Base-by-base conservation (phyloP, 345 rosid species). In the Gossypium mustelinum region DNA sequence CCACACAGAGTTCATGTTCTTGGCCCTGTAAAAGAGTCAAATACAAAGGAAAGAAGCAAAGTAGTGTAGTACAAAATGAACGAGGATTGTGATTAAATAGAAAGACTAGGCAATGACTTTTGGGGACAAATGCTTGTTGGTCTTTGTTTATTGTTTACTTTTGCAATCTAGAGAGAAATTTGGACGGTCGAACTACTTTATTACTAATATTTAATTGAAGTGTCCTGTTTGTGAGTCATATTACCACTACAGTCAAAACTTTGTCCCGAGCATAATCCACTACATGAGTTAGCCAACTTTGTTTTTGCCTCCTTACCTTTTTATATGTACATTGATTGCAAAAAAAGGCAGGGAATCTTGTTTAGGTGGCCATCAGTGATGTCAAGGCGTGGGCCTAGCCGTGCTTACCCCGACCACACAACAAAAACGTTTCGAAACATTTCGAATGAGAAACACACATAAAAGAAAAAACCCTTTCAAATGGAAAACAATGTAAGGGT, bases 1-100 rank as follows among this genome's bases (percentile, higher is more conserved):
- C 73, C 61, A 51, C 24, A 70, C 9, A 14, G 47, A 70, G 73
- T 34, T 51, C 73, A 70, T 70, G 65, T 1, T 27, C 25, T 47
- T 67, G 71, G 5, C 71, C 24, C 11, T 47, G 6, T 11, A 67
- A 45, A 14, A 39, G 5, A 9, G 4, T 50, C 20, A 41, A 62
- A 62, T 0, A 45, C 18, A 41, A 63, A 39, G 12, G 4, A 27
- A 27, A 61, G 9, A 29, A 29, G 43, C 8, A 16, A 27, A 6
- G n/a, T 11, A 2, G 6, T 34, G 45, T 62, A 34, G 13, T 5
- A 63, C 3, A 11, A 16, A 16, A 63, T 17, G 8, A 64, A n/a
- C 3, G 11, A 63, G 9, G 24, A 9, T 4, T 34, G 1, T 34
- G 41, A 34, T 34, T 34, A 34, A 34, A 34, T 34, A 34, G 41